Percentiles rank a stretch among this genome's conserved stretches.
Conservation (phyloP, 2,329 filamentous ascomycete species). For the Coniochaeta pulveracea region DNA sequence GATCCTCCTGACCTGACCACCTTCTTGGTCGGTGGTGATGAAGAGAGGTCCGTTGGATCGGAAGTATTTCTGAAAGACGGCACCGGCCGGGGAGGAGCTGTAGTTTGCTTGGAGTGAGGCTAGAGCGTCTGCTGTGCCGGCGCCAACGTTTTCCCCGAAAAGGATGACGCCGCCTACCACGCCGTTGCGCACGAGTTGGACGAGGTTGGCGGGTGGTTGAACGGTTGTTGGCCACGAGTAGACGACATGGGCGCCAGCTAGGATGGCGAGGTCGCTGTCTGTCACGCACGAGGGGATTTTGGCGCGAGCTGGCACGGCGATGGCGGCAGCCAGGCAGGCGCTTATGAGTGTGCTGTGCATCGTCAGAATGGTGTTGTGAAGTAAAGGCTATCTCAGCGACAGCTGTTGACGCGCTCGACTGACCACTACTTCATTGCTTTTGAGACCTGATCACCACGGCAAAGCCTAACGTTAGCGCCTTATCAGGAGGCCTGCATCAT, state of each 20-base stretch:
- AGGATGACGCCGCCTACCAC: conserved; percentile 3
- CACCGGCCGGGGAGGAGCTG: background rate
- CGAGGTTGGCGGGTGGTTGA: background rate
- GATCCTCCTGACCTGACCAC: background rate
- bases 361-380: too few relatives aligned
- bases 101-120: background rate
- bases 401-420: too few relatives aligned
- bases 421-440: too few relatives aligned
- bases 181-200: background rate
- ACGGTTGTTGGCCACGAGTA: conserved; percentile 2
- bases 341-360: background rate
- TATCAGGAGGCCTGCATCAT: too few relatives aligned
- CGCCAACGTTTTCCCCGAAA: conserved; percentile 2
- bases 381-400: too few relatives aligned
- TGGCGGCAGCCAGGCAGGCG: background rate
- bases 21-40: conserved; percentile 2
- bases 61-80: conserved; percentile 1
- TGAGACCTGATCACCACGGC: too few relatives aligned
- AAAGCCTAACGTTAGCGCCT: too few relatives aligned
- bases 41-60: conserved; percentile 1
- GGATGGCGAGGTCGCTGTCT: background rate
- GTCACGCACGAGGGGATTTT: conserved; percentile 1
- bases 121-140: background rate
- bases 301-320: background rate
- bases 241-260: conserved; percentile 1